phyloP scores from a whole-genome alignment of 495 filamentous ascomycete genomes.

The Eremomyces bilateralis region DNA sequence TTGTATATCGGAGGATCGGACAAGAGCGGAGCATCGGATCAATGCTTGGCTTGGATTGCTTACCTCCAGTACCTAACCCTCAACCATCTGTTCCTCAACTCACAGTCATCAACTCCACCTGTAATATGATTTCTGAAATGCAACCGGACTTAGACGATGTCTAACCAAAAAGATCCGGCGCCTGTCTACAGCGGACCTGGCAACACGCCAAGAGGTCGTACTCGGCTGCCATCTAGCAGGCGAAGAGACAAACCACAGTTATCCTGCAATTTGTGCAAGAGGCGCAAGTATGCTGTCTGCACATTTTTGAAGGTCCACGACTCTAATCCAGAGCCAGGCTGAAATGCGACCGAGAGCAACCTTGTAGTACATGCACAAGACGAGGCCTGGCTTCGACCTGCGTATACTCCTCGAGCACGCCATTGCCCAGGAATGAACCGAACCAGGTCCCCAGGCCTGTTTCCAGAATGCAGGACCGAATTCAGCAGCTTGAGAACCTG shows the following conservation, averaged over 20 bases:
- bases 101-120: too few species aligned
- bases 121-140: too few species aligned
- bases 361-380: conserved; percentile 20
- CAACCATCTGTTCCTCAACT: too few species aligned
- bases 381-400: conserved; percentile 13
- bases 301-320: conserved; percentile 1
- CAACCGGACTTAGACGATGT: too few species aligned
- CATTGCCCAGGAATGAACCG: conserved; percentile 25
- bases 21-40: too few species aligned
- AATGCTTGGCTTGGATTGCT: too few species aligned
- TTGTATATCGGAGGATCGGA: too few species aligned
- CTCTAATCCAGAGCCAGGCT: conserved; percentile 21
- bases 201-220: too few species aligned
- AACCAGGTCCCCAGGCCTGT: conserved; percentile 30
- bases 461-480: conserved; percentile 28
- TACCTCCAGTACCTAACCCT: too few species aligned
- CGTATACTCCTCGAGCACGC: conserved; percentile 14
- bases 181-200: too few species aligned
- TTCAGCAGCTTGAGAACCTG: conserved; percentile 16
- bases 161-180: too few species aligned
- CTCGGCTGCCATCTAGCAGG: conserved; percentile 2
- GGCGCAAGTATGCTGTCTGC: conserved; percentile 11
- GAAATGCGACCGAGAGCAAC: conserved; percentile 18
- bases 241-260: conserved; percentile 9
- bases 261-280: conserved; percentile 13